A percentile compares a stretch with the other conserved stretches of the same genome.
Evolutionary conservation across 2,329 filamentous ascomycete species (phyloP).

Genomic region (Dothideomycetes sp.): DNA sequence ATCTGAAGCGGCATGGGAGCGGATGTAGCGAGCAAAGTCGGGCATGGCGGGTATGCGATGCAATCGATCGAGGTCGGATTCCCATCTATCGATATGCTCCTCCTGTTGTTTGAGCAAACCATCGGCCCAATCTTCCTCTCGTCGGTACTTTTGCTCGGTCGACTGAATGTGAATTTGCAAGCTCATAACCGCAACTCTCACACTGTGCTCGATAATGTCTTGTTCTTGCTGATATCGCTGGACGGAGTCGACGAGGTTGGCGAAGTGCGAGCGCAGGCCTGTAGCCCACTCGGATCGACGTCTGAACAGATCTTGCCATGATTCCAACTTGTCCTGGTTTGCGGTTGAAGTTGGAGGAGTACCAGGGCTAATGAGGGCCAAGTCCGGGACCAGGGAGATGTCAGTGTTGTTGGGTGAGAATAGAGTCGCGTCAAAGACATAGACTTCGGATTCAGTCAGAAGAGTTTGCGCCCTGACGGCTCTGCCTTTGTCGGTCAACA

Average conservation of each 20-base stretch:
- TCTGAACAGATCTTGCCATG: constrained; percentile 85
- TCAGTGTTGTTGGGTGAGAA: constrained; percentile 34
- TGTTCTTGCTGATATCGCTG: constrained; percentile 63
- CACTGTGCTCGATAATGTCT: constrained; percentile 66
- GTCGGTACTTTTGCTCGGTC: constrained; percentile 62
- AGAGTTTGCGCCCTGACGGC: constrained; percentile 74
- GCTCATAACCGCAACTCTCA: constrained; percentile 80
- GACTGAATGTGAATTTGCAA: constrained; percentile 64
- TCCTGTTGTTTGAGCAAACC: constrained; percentile 60
- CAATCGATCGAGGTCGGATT: constrained; percentile 57
- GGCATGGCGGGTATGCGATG: constrained; percentile 55
- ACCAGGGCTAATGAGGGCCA: constrained; percentile 50
- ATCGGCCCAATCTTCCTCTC: constrained; percentile 61
- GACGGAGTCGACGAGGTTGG: constrained; percentile 52
- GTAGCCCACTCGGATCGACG: constrained; percentile 72
- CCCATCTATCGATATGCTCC: constrained; percentile 55
- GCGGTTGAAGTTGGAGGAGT: constrained; percentile 69
- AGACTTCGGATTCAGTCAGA: constrained; percentile 79
- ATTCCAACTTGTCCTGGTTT: constrained; percentile 67
- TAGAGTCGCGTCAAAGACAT: constrained; percentile 72
- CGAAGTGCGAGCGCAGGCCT: constrained; percentile 59
- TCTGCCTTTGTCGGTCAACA: constrained; percentile 76
- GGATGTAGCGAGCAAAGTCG: constrained; percentile 49
- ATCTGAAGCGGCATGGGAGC: constrained; percentile 19
- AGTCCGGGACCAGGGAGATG: constrained; percentile 44